Conservation (phyloP, 78 protist genomes). For the Neovahlkampfia damariscottae region DNA sequence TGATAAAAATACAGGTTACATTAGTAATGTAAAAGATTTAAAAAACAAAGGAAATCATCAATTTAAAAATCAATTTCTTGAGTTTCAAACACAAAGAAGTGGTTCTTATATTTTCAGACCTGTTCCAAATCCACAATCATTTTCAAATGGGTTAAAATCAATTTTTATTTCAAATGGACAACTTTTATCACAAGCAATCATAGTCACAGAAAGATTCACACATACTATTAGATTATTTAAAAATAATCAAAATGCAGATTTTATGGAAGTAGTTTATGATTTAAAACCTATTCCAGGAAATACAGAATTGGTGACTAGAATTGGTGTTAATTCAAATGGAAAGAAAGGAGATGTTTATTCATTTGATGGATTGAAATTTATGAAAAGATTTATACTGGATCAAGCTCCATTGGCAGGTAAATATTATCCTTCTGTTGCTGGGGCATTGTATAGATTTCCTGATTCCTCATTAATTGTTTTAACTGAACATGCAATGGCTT, state of each 20-base stretch:
- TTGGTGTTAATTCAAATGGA: not conserved
- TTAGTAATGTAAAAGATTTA: too few relatives aligned
- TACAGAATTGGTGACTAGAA: not conserved
- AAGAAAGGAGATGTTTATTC: not conserved
- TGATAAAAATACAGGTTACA: too few relatives aligned
- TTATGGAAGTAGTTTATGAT: not conserved
- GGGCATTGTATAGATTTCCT: not conserved
- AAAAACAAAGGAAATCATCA: too few relatives aligned
- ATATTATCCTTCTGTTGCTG: not conserved
- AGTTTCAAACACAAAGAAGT: not conserved
- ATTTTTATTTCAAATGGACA: too few relatives aligned
- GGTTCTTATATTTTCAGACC: not conserved
- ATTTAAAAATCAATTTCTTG: not conserved
- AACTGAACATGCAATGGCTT: not conserved
- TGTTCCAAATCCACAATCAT: too few relatives aligned
- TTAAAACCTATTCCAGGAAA: not conserved
- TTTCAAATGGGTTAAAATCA: too few relatives aligned
- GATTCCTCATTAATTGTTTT: not conserved
- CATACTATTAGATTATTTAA: not conserved
- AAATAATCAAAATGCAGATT: too few relatives aligned
- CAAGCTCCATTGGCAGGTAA: not conserved
- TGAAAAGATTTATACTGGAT: not conserved
- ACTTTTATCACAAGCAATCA: not conserved
- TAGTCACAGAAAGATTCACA: not conserved
- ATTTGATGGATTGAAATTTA: constrained; percentile 1